A percentile compares a stretch with the other conserved stretches of the same genome.
These are phyloP conservation scores for Talaromyces sp. DNA, from an alignment of 2,329 filamentous ascomycete genomes.

Conservation along the genomic window DNA sequence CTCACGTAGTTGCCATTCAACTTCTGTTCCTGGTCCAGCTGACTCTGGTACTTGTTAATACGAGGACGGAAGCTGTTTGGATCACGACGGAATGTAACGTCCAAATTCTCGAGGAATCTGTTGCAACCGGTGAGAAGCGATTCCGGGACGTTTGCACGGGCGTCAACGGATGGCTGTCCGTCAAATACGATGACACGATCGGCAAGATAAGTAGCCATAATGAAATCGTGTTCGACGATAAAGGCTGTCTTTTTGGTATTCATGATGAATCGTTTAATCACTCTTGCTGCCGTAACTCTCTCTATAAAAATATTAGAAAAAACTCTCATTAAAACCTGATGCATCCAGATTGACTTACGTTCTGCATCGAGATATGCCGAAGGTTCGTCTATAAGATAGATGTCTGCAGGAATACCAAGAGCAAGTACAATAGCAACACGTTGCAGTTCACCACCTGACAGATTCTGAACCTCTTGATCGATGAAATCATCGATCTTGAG, in stretches of 20 bases:
- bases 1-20: slow-evolving; percentile 81
- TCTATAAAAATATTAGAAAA: slow-evolving; percentile 33
- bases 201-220: slow-evolving; percentile 80
- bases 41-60: slow-evolving; percentile 96
- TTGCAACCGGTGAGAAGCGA: slow-evolving; percentile 95
- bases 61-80: slow-evolving; percentile 93
- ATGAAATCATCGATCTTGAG: slow-evolving; percentile 98
- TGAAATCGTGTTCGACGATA: slow-evolving; percentile 99
- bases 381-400: slow-evolving; percentile 97
- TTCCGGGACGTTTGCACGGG: slow-evolving; percentile 85
- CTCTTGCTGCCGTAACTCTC: slow-evolving; percentile 92
- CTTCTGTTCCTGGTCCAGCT: slow-evolving; percentile 98
- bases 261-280: slow-evolving; percentile 99
- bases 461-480: slow-evolving; percentile 97
- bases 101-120: slow-evolving; percentile 89
- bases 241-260: slow-evolving; percentile 99
- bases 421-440: slow-evolving; percentile 96
- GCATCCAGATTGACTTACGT: slow-evolving; percentile 34
- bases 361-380: slow-evolving; percentile 97
- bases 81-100: slow-evolving; percentile 97
- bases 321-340: neutral
- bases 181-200: slow-evolving; percentile 99
- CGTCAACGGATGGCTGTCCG: slow-evolving; percentile 81
- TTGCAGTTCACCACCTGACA: slow-evolving; percentile 98
- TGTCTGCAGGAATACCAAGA: slow-evolving; percentile 93